Evolutionary conservation across 306 rosid genomes (phyloP).

Genomic region (Cucumis sativus): Cucumber_9930_V3 NC_026660.2:27987501-27988000

Average conservation of each 20-base stretch:
- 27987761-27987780: neutral
- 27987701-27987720: neutral
- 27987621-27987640: neutral
- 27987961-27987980: too few relatives aligned
- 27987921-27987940: too few relatives aligned
- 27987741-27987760: neutral
- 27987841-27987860: slow-evolving; percentile 85
- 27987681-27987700: neutral
- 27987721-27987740: neutral
- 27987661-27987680: slow-evolving; percentile 13
- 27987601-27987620: neutral
- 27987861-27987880: slow-evolving; percentile 28
- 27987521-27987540: slow-evolving; percentile 24
- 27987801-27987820: slow-evolving; percentile 65
- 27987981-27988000: too few relatives aligned
- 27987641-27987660: slow-evolving; percentile 23
- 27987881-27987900: neutral
- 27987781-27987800: slow-evolving; percentile 54
- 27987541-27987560: slow-evolving; percentile 13
- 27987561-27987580: slow-evolving; percentile 23
- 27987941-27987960: too few relatives aligned
- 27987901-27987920: neutral
- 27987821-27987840: slow-evolving; percentile 61
- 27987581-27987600: neutral
- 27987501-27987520: slow-evolving; percentile 18